Evolutionary conservation across 805 yeast genomes (phyloP).

Genomic region (Zygosaccharomyces kombuchaensis): DNA sequence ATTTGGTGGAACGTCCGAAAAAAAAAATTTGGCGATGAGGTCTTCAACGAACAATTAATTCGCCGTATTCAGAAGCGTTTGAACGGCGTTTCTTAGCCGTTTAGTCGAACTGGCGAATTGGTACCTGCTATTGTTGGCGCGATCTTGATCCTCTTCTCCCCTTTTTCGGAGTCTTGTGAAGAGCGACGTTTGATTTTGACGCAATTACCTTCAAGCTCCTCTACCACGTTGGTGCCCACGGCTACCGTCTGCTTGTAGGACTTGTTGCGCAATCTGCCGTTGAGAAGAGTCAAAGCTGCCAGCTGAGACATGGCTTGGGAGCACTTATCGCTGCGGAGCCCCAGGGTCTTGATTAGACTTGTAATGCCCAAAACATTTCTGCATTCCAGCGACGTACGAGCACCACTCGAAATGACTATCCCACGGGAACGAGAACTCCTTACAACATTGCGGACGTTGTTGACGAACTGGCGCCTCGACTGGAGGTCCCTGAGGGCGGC

Average conservation of each 20-base stretch:
- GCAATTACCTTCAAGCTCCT: slow-evolving; percentile 19
- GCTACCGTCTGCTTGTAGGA: slow-evolving; percentile 74
- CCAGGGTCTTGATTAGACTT: slow-evolving; percentile 62
- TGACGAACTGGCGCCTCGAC: slow-evolving; percentile 57
- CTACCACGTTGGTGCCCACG: slow-evolving; percentile 40
- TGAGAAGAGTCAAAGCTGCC: slow-evolving; percentile 62
- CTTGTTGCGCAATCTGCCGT: slow-evolving; percentile 67
- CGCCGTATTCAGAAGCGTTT: not conserved
- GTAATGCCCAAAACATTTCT: slow-evolving; percentile 66
- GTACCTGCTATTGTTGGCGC: not conserved
- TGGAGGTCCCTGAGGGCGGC: slow-evolving; percentile 43
- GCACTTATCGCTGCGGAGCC: slow-evolving; percentile 62
- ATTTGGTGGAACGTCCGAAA: not conserved
- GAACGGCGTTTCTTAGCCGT: not conserved
- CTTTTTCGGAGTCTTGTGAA: slow-evolving; percentile 4
- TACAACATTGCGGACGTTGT: slow-evolving; percentile 67
- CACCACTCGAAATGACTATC: slow-evolving; percentile 74
- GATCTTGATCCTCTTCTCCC: slow-evolving; percentile 6
- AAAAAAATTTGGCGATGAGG: slow-evolving; percentile 6
- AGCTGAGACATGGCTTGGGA: slow-evolving; percentile 53
- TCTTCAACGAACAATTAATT: not conserved
- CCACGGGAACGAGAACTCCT: slow-evolving; percentile 83
- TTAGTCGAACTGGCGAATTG: not conserved
- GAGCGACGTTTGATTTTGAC: slow-evolving; percentile 26
- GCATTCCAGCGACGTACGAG: slow-evolving; percentile 49